Evolutionary conservation across 306 rosid genomes (phyloP), one percentile per base, ranked within the genome.

Genomic region (Dryas alaskensis): DNA sequence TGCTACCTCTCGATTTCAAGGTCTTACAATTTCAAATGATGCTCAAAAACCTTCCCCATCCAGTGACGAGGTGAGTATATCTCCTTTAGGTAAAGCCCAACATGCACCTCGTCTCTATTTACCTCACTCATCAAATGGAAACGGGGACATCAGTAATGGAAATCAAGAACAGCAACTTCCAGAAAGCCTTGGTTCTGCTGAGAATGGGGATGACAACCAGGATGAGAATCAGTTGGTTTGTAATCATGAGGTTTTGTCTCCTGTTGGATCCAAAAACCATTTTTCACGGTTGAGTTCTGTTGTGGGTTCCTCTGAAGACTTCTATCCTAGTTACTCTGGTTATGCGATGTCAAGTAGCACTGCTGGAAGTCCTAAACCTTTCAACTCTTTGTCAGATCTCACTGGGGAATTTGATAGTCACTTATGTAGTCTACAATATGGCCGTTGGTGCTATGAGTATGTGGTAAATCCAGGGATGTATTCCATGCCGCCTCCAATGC

Each of bases 381-480:
- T 63, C 51, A 80, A 80, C 45, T 51, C 66, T 66, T 71, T 82
- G 79, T 77, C 83, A 40, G 85, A 85, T 78, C 87, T 85, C 68
- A 82, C 63, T 74, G 89, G 89, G 74, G 87, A 85, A 60, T 68
- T 54, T 0, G 75, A 82, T 0, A 79, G 60, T 78, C 89, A 82
- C 48, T 17, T 77, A 7, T 4, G 9, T 39, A 82, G 81, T 74
- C 77, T 85, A 77, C 10, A 64, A 4, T n/a, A 25, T 70, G 81
- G 82, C 10, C 79, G 79, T 75, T 10, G 74, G 73, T 74, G 44
- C 72, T 67, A 77, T 11, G 84, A 77, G 0, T 44, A 22, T 80
- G 84, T 79, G 61, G 46, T 57, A 65, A 49, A 46, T 80, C 64
- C 79, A 14, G 52, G 67, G 11, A 47, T 73, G 67, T 60, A 76